These are phyloP conservation scores for Penicillium sp. DNA, from an alignment of 2,329 filamentous ascomycete genomes.

Conservation along the genomic window DNA sequence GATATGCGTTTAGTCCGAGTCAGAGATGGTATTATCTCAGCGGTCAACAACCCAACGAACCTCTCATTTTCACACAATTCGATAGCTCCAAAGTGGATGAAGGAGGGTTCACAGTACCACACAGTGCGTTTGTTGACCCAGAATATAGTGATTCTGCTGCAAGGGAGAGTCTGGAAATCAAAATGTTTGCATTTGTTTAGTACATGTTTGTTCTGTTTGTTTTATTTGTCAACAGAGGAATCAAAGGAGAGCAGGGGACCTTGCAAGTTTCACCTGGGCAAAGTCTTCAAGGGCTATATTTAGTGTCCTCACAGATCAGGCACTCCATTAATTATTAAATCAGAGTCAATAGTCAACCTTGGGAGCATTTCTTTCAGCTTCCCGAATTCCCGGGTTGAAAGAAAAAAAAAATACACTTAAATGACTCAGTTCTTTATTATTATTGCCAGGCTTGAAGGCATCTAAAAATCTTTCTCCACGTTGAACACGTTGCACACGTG, in stretches of 20 bases:
- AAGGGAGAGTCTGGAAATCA: constrained; percentile 57
- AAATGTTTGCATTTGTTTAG: constrained; percentile 35
- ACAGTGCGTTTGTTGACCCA: constrained; percentile 53
- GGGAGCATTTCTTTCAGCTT: neutral
- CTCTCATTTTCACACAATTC: constrained; percentile 25
- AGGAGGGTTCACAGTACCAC: constrained; percentile 39
- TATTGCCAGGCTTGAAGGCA: neutral
- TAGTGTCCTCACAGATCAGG: neutral
- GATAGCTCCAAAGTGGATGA: constrained; percentile 14
- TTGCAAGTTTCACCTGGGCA: neutral
- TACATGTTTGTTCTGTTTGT: neutral
- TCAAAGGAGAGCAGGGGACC: neutral
- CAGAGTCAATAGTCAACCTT: neutral
- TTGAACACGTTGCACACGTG: constrained; percentile 9
- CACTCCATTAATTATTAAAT: neutral
- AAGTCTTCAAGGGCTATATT: neutral
- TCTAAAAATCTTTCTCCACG: neutral
- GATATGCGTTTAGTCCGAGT: constrained; percentile 14
- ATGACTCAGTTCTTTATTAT: constrained; percentile 1
- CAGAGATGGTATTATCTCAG: constrained; percentile 22
- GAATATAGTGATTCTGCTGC: constrained; percentile 39
- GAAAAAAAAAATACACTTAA: neutral
- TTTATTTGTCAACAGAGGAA: neutral
- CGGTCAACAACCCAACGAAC: constrained; percentile 20
- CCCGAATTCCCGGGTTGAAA: neutral